These are phyloP conservation scores for Syzygium grande DNA, from an alignment of 345 rosid species.

Conservation along the genomic window DNA sequence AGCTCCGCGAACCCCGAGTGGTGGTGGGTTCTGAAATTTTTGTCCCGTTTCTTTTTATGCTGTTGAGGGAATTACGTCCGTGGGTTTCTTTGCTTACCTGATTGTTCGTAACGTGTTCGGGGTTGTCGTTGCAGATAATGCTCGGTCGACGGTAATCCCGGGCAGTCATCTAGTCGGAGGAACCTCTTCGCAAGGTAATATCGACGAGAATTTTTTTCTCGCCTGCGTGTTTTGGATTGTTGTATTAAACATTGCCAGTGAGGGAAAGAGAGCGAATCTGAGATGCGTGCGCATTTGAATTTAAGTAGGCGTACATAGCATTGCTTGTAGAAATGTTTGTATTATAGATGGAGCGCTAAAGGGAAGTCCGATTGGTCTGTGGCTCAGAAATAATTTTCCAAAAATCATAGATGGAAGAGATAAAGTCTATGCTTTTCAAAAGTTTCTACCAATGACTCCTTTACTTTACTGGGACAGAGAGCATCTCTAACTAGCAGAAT, in stretches of 20 bases:
- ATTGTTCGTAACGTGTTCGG: background rate
- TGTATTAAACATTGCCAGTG: background rate
- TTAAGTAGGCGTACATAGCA: background rate
- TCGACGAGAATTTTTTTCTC: background rate
- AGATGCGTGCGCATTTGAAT: background rate
- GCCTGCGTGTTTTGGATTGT: background rate
- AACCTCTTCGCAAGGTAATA: conserved; percentile 17
- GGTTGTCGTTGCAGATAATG: background rate
- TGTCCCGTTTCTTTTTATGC: background rate
- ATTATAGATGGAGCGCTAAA: background rate
- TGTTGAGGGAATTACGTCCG: background rate
- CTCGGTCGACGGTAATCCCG: background rate
- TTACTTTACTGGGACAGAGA: background rate
- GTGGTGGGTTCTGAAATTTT: background rate
- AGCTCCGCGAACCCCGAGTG: background rate
- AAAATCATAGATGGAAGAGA: background rate
- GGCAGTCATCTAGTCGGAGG: conserved; percentile 17
- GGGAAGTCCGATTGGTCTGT: background rate
- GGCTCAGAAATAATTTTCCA: background rate
- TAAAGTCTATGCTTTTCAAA: background rate
- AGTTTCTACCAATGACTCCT: background rate
- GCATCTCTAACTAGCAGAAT: background rate
- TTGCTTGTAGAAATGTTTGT: background rate
- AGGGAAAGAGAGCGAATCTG: background rate
- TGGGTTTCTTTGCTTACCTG: background rate